Evolutionary conservation across 2,329 filamentous ascomycete genomes (phyloP), one percentile per base, ranked within the genome.

Genomic region (Calonectria pseudoturangicola): DNA sequence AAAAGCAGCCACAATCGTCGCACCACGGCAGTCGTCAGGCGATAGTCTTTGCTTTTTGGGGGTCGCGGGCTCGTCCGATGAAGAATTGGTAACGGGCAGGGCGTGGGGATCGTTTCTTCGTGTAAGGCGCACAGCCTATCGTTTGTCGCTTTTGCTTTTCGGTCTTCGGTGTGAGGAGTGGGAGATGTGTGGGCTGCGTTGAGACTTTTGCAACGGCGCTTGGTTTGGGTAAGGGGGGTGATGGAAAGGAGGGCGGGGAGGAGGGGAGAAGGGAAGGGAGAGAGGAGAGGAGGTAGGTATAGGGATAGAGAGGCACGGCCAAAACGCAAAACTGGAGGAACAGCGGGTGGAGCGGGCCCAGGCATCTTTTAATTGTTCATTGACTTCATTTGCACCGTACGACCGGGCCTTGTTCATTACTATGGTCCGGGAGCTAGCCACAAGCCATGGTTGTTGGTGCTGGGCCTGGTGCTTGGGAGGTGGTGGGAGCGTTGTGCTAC

Each of bases 331-430:
- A 68, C 68, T 67, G 71, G 66, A 77, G 72, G 47, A 56, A 67
- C 72, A 70, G 70, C 68, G 73, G 74, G 72, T 73, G 66, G 75
- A 73, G 77, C 72, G 75, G 75, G 76, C 68, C 54, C 68, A 60
- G 64, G 71, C 70, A 66, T 73, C 72, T 76, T 77, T 79, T 79
- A 72, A 79, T 77, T 77, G 64, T 73, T 70, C 72, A n/a, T 71
- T 36, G 72, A 73, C 71, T 79, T 79, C 71, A 79, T 79, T 79
- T 79, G 76, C 71, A 79, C 77, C 77, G 73, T 79, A 79, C 75
- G 76, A 79, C 77, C 73, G 71, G 75, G 75, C 67, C 68, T 77
- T 56, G 71, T 77, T 71, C 73, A 78, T 75, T 72, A 67, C 67
- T 71, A 33, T 70, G 51, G 39, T 66, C 62, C 50, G 58, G 76